phyloP scores from a whole-genome alignment of 2,329 filamentous ascomycete genomes.

The Exophiala lecanii-corni region DNA sequence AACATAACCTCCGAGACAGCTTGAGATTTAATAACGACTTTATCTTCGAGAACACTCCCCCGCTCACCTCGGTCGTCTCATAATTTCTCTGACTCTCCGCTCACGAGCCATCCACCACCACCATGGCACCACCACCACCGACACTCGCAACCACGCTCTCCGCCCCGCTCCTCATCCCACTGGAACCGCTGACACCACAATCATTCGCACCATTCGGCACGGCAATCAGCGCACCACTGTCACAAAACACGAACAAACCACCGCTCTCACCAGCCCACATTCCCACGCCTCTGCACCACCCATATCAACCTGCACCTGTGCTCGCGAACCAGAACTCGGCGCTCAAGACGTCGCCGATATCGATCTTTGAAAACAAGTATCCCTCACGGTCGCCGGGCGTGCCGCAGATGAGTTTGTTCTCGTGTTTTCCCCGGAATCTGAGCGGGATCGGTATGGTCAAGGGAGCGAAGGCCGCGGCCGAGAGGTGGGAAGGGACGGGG shows the following conservation, averaged over 20 bases:
- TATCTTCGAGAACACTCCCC: too few relatives aligned
- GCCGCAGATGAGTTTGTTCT: conserved; percentile 81
- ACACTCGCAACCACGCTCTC: background rate
- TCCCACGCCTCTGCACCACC: conserved; percentile 15
- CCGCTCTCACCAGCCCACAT: conserved; percentile 35
- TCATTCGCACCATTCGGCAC: conserved; percentile 77
- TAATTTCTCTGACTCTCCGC: too few relatives aligned
- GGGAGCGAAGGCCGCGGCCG: background rate
- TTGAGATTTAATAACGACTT: too few relatives aligned
- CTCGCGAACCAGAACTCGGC: conserved; percentile 82
- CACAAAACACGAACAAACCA: conserved; percentile 38
- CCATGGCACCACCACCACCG: conserved; percentile 15
- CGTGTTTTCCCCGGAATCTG: conserved; percentile 66
- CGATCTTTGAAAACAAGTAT: conserved; percentile 69
- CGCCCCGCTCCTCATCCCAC: conserved; percentile 40
- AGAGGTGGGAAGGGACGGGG: background rate
- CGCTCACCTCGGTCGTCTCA: too few relatives aligned
- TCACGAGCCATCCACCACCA: too few relatives aligned
- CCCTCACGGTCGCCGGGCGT: conserved; percentile 35
- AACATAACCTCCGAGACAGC: too few relatives aligned
- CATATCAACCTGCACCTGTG: conserved; percentile 47
- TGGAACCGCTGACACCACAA: conserved; percentile 62
- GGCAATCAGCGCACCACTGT: conserved; percentile 69
- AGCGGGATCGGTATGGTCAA: conserved; percentile 15
- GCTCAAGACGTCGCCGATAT: conserved; percentile 78